Conservation (phyloP, 2,329 filamentous ascomycete species). For the Keithomyces neogunnii region DNA sequence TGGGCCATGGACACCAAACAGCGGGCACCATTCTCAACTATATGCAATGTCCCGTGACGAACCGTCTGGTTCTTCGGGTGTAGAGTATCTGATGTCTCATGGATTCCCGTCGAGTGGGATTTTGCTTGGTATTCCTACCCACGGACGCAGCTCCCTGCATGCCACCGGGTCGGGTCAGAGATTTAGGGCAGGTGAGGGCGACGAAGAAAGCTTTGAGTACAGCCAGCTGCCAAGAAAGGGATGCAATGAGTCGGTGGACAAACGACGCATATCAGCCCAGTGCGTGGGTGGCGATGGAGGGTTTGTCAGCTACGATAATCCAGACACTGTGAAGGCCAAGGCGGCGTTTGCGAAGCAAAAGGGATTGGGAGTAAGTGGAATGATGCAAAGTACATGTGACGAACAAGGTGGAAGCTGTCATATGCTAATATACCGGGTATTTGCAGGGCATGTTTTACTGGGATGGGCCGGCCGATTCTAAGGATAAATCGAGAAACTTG, state of each 20-base stretch:
- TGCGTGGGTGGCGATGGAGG: conserved; percentile 67
- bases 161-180: conserved; percentile 56
- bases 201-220: conserved; percentile 69
- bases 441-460: conserved; percentile 69
- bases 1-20: conserved; percentile 58
- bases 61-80: conserved; percentile 56
- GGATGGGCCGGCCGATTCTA: conserved; percentile 65
- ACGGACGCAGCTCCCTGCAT: conserved; percentile 66
- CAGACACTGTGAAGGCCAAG: conserved; percentile 67
- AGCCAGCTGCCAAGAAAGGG: conserved; percentile 53
- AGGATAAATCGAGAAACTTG: conserved; percentile 47
- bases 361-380: conserved; percentile 50
- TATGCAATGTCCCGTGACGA: conserved; percentile 53
- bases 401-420: not conserved
- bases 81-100: conserved; percentile 55
- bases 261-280: conserved; percentile 58
- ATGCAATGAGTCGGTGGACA: conserved; percentile 60
- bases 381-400: not conserved
- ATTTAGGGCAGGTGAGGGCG: conserved; percentile 46
- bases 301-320: conserved; percentile 74
- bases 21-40: conserved; percentile 70
- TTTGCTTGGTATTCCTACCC: conserved; percentile 66
- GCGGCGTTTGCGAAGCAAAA: conserved; percentile 64
- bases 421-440: conserved; percentile 5
- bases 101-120: conserved; percentile 65